phyloP scores from a whole-genome alignment of 257 asterid genomes.

The Prunella vulgaris region DNA sequence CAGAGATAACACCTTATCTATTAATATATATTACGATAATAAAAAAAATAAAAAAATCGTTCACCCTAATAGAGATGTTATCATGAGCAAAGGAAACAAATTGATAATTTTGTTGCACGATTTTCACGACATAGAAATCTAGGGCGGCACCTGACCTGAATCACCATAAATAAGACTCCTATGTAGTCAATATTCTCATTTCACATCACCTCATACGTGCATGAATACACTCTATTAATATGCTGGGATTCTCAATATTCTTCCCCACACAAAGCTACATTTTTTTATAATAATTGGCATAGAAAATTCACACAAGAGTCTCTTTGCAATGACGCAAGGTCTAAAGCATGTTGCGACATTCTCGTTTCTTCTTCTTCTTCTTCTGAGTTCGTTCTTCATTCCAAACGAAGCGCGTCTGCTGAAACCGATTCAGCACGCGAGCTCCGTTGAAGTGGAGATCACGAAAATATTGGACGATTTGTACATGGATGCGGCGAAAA shows the following conservation, averaged over 20 bases:
- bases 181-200: background rate
- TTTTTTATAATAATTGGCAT: background rate
- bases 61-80: too few relatives aligned
- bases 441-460: conserved; percentile 13
- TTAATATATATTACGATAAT: too few relatives aligned
- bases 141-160: conserved; percentile 16
- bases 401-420: conserved; percentile 18
- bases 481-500: conserved; percentile 24
- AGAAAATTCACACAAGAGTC: background rate
- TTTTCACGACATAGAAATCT: conserved; percentile 17
- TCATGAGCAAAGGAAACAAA: background rate
- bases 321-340: conserved; percentile 18
- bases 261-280: background rate
- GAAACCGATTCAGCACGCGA: background rate
- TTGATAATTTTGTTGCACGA: background rate
- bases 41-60: too few relatives aligned
- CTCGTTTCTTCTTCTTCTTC: conserved; percentile 6
- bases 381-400: background rate
- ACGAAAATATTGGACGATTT: conserved; percentile 22
- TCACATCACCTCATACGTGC: conserved; percentile 8
- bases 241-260: background rate
- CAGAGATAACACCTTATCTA: too few relatives aligned
- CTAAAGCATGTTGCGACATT: background rate
- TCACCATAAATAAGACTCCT: conserved; percentile 1
- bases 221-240: conserved; percentile 17